Evolutionary conservation across 2,329 filamentous ascomycete genomes (phyloP), one percentile per base, ranked within the genome.

Genomic region (Lomentospora prolificans): DNA sequence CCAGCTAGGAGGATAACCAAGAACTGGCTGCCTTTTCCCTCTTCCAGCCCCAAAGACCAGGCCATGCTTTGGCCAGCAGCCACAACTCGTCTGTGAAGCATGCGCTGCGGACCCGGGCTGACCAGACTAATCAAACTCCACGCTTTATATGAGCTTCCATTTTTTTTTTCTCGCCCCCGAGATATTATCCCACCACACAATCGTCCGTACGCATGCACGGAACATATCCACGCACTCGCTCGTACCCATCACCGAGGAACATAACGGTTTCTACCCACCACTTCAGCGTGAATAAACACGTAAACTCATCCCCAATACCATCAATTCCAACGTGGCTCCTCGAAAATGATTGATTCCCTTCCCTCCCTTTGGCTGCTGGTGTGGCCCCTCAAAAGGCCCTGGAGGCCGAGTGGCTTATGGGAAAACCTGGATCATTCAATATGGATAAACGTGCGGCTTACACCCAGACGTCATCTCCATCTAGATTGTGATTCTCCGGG

Each of bases 371-470:
- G 12, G 12, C 10, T 25, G 10, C 22, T 10, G 10, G 22, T 25
- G 22, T 22, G 22, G 2, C 7, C 22, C 22, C 22, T 6, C 22
- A 22, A 25, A 48, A 7, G 12, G 22, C 14, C 22, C 44, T n/a
- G 4, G 19, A 25, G 17, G 22, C 22, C 17, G 17, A 48, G 44
- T 12, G 44, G 10, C 44, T n/a, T n/a, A n/a, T 17, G 17, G 2
- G 19, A 48, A 9, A 48, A 2, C 22, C 10, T 22, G 44, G 44
- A 4, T 19, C 17, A 19, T 48, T 4, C 19, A 48, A 48, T 48
- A 48, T 48, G 44, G 44, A 48, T 48, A 48, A 48, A 48, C 17
- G 44, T 48, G 44, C 44, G 44, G 44, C 44, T 48, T 48, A 48
- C 44, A 22, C 22, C 44, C 17, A 48, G 44, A 48, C 22, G 44